Evolutionary conservation across 2,329 filamentous ascomycete species (phyloP).

Genomic region (Hymenotorrendiella dingleyae): DNA sequence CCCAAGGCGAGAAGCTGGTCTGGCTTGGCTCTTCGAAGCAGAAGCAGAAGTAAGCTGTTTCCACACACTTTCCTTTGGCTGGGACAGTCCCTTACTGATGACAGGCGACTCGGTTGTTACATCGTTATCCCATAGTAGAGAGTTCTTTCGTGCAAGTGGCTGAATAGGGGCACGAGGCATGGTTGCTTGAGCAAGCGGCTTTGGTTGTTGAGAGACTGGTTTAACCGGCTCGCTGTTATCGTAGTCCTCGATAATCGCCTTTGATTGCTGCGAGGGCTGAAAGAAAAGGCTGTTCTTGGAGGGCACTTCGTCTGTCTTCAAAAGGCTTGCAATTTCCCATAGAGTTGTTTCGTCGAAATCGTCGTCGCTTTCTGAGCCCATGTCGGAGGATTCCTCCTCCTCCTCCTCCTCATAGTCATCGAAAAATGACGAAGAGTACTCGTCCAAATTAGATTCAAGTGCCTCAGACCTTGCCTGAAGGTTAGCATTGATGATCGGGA

Average conservation of each 20-base stretch:
- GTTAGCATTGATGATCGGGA: constrained; percentile 18
- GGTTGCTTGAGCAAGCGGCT: not conserved
- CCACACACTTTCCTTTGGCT: constrained; percentile 21
- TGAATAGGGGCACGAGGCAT: constrained; percentile 17
- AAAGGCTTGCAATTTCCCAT: constrained; percentile 57
- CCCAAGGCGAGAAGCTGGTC: constrained; percentile 10
- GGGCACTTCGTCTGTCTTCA: constrained; percentile 46
- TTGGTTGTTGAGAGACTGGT: constrained; percentile 2
- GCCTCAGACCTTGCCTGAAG: constrained; percentile 23
- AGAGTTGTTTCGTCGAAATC: constrained; percentile 55
- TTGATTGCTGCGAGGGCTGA: constrained; percentile 1
- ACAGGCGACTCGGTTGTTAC: not conserved
- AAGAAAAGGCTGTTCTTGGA: constrained; percentile 45
- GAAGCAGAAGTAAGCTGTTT: no score
- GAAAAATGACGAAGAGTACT: constrained; percentile 44
- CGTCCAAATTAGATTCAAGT: constrained; percentile 19
- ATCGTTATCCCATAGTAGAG: constrained; percentile 16
- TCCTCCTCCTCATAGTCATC: constrained; percentile 54
- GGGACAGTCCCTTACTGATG: constrained; percentile 14
- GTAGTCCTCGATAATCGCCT: constrained; percentile 21
- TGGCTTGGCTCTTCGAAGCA: constrained; percentile 15
- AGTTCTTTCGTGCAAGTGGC: constrained; percentile 14
- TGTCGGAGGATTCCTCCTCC: constrained; percentile 31
- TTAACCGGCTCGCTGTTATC: constrained; percentile 19
- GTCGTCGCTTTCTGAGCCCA: constrained; percentile 29